Percentiles rank a stretch among this genome's conserved stretches.
Evolutionary conservation across 1,284 basidiomycete species (phyloP).

Genomic region (Clitocybe nebularis): DNA sequence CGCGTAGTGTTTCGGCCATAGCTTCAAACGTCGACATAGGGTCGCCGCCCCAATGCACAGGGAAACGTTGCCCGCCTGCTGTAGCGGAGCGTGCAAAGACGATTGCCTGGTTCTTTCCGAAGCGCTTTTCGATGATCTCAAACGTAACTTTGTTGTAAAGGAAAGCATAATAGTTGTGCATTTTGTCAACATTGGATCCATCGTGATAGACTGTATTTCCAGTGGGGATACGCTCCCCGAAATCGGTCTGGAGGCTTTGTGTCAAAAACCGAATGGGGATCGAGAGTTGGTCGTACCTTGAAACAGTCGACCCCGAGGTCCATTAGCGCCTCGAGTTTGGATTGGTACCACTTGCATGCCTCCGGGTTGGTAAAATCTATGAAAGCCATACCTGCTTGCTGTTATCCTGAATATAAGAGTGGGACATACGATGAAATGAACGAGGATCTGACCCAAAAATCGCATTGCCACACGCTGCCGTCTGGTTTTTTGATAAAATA

Average conservation of each 20-base stretch:
- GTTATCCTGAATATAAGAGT: constrained; percentile 16
- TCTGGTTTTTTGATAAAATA: constrained; percentile 56
- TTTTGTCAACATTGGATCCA: constrained; percentile 45
- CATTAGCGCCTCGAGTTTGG: constrained; percentile 45
- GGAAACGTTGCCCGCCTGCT: constrained; percentile 51
- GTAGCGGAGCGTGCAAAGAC: constrained; percentile 56
- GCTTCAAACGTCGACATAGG: constrained; percentile 60
- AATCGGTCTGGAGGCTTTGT: constrained; percentile 46
- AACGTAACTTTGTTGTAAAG: constrained; percentile 59
- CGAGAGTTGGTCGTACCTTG: constrained; percentile 30
- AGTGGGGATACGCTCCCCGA: constrained; percentile 58
- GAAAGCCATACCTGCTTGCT: constrained; percentile 57
- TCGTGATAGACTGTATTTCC: constrained; percentile 48
- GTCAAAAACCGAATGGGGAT: background rate
- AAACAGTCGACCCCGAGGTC: constrained; percentile 57
- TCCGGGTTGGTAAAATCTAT: constrained; percentile 58
- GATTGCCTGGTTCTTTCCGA: constrained; percentile 50
- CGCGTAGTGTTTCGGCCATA: constrained; percentile 63
- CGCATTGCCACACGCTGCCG: constrained; percentile 57
- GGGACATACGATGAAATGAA: background rate
- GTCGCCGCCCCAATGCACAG: constrained; percentile 59
- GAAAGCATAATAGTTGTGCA: constrained; percentile 52
- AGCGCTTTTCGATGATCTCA: constrained; percentile 41
- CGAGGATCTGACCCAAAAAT: constrained; percentile 24
- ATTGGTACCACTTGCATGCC: constrained; percentile 52